Evolutionary conservation across 139 green algal genomes (phyloP).

Genomic region (Volvox reticuliferus): DNA sequence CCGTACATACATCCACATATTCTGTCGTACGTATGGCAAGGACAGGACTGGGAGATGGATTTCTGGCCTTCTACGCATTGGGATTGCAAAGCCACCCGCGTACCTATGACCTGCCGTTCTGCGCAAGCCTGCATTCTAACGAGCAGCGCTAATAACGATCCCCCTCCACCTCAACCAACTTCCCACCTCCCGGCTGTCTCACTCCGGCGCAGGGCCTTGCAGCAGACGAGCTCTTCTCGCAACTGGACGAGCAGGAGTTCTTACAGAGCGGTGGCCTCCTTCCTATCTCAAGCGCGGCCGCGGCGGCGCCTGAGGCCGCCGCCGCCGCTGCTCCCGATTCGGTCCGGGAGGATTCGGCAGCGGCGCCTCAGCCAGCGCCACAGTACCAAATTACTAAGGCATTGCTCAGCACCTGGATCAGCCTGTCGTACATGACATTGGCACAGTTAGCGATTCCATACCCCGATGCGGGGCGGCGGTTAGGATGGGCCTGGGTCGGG

Average conservation of each 20-base stretch:
- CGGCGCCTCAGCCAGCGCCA: background rate
- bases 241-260: conserved; percentile 65
- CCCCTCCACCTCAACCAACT: too few relatives aligned
- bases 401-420: conserved; percentile 70
- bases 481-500: conserved; percentile 44
- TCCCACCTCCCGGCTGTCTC: too few relatives aligned
- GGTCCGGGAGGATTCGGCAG: too few relatives aligned
- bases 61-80: too few relatives aligned
- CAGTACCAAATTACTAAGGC: conserved; percentile 47
- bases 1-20: too few relatives aligned
- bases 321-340: background rate
- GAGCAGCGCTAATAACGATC: too few relatives aligned
- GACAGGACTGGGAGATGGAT: too few relatives aligned
- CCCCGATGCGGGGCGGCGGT: conserved; percentile 64
- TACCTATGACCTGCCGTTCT: too few relatives aligned
- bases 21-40: too few relatives aligned
- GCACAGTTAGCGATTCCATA: conserved; percentile 81
- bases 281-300: background rate
- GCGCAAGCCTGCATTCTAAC: too few relatives aligned
- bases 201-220: conserved; percentile 43
- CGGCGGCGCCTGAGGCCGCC: background rate
- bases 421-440: conserved; percentile 69
- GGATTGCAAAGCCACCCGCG: too few relatives aligned
- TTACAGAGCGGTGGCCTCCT: conserved; percentile 66
- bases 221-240: conserved; percentile 61